Evolutionary conservation across 1,284 basidiomycete species (phyloP), one percentile per base, ranked within the genome.

Genomic region (Moesziomyces aphidis): DNA sequence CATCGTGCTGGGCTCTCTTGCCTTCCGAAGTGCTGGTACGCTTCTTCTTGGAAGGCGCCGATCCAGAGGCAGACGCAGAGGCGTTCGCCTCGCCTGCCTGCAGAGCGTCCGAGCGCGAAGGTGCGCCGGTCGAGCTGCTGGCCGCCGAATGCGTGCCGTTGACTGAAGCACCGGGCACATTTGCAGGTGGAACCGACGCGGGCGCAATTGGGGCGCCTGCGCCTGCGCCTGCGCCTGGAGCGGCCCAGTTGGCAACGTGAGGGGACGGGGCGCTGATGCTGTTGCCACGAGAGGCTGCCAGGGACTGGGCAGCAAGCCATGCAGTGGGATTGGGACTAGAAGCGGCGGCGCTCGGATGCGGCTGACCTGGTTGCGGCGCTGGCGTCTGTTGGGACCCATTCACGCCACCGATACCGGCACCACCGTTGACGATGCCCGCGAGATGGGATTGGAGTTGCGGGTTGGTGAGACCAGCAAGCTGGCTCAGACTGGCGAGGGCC

Each of bases 391-490:
- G 67, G 22, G 43, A 44, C 6, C 54, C 42, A 31, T 50, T 60
- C 52, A 75, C 55, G 19, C 44, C 61, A 17, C 55, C 61, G 13
- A 62, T 26, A 26, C 48, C 64, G 34, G 61, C 70, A 11, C 53
- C 61, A 19, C 22, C 59, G 42, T 62, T 73, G 43, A 65, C 65
- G n/a, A 76, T 67, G 1, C 69, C 69, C 1, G 73, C 68, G 21
- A 76, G 64, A 17, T 76, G 73, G 4, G 68, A 67, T 31, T 76
- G 73, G n/a, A 76, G 45, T 34, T 76, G 73, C 10, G 73, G 73
- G 46, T 76, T 76, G 31, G 64, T 72, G 44, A 76, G 55, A 22
- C 73, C 73, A 10, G 73, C 73, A 11, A 76, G 57, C 36, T 76
- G 73, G 39, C 68, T 71, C 24, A 76, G 21, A 26, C 73, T 72